Conservation (phyloP, 495 filamentous ascomycete species). For the Lasiosphaeria ovina region DNA sequence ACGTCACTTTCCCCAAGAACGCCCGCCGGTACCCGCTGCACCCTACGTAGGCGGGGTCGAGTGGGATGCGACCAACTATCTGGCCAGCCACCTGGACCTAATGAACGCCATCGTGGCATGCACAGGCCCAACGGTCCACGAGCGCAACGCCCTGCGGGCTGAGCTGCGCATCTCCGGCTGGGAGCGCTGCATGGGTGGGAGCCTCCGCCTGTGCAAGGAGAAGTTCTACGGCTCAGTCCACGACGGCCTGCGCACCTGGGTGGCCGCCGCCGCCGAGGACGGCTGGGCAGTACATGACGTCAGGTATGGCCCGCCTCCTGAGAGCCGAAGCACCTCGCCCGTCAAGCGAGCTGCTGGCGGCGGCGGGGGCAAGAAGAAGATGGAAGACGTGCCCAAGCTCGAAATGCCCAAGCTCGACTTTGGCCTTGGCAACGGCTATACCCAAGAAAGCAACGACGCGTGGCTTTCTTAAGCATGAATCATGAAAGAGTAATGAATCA, state of each 20-base stretch:
- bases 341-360: constrained; percentile 40
- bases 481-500: not conserved
- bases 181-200: constrained; percentile 84
- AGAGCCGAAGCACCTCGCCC: constrained; percentile 50
- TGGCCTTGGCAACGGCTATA: constrained; percentile 22
- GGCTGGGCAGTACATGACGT: constrained; percentile 80
- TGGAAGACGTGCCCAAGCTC: constrained; percentile 48
- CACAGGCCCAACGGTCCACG: constrained; percentile 60
- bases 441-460: constrained; percentile 16
- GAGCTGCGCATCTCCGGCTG: constrained; percentile 83
- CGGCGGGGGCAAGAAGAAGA: constrained; percentile 30
- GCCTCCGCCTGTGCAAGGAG: constrained; percentile 88
- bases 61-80: constrained; percentile 97
- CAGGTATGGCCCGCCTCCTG: constrained; percentile 63
- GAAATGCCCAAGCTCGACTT: constrained; percentile 56
- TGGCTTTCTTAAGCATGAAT: constrained; percentile 33
- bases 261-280: constrained; percentile 80
- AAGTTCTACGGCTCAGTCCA: constrained; percentile 94
- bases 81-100: constrained; percentile 88
- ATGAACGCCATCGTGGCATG: constrained; percentile 89
- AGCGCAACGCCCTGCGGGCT: constrained; percentile 75
- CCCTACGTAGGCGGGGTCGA: constrained; percentile 98
- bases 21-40: constrained; percentile 87
- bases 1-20: constrained; percentile 80
- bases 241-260: constrained; percentile 84